Evolutionary conservation across 192 early-diverging fungal genomes (phyloP), one percentile per base, ranked within the genome.

Genomic region (Glomus cerebriforme): DNA sequence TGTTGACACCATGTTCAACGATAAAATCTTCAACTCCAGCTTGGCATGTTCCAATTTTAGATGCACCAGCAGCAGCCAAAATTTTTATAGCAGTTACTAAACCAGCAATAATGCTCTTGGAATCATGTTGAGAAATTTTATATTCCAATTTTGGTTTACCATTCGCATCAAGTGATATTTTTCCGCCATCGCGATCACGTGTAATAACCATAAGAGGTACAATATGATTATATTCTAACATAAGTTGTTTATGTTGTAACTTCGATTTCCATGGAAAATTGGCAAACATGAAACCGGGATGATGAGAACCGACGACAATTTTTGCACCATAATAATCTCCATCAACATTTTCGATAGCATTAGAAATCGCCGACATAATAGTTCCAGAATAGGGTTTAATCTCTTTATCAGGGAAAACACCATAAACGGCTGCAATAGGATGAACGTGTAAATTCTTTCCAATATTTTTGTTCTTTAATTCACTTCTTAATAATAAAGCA

Each of bases 391-490:
- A 87, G 7, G 81, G 77, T 12, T 90, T 78, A 27, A 92, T 71
- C 1, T 74, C 47, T 59, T 80, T 80, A 66, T 91, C 82, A 12
- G 84, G 88, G 79, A 93, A 95, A 65, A 88, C 82, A 26, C 93
- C 94, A 84, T 91, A 90, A 31, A 89, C 85, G 59, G 87, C 65
- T 17, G 72, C 49, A 34, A 83, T 87, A 37, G 94, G 94, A 77
- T 95, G 93, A 19, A 93, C 73, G 35, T 80, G 74, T 37, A 95
- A 81, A 71, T 93, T 81, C 1, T 84, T 79, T 24, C 94, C 94
- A 82, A 95, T 91, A 83, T 92, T 77, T 35, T 85, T 85, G 80
- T 93, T 93, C 63, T 87, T 90, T 58, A 95, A 80, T 39, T 91
- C 92, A 79, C 88, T 90, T 39, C 90, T 83, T 26, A 84, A 79